Conservation (phyloP, 106 monocot species). For the Hemerocallis citrina region DNA sequence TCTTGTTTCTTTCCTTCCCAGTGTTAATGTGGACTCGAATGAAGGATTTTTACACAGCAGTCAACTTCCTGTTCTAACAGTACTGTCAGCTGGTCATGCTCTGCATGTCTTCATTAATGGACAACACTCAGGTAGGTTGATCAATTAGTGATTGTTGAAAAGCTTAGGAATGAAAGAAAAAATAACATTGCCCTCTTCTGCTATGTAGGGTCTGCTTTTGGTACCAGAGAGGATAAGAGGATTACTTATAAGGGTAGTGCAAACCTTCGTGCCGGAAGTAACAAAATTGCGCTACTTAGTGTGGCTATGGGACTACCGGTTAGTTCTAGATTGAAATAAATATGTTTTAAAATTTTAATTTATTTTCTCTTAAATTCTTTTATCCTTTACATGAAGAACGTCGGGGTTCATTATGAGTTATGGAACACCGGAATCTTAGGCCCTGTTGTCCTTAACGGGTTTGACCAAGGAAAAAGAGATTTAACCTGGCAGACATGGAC, state of each 20-base stretch:
- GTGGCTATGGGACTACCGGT: conserved; percentile 94
- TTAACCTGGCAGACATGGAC: conserved; percentile 92
- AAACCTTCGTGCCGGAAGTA: conserved; percentile 84
- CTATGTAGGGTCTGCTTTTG: conserved; percentile 78
- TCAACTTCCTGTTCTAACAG: conserved; percentile 45
- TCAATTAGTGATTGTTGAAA: neutral
- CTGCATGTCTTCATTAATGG: conserved; percentile 91
- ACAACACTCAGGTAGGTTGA: conserved; percentile 33
- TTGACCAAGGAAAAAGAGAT: conserved; percentile 81
- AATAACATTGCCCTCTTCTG: neutral
- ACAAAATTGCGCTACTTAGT: conserved; percentile 82
- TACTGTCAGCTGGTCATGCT: conserved; percentile 94
- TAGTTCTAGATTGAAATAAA: conserved; percentile 12
- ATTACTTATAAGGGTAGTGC: conserved; percentile 55
- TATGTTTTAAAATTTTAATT: neutral
- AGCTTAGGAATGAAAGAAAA: neutral
- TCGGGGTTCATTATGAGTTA: conserved; percentile 75
- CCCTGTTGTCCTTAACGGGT: conserved; percentile 71
- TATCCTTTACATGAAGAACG: conserved; percentile 49
- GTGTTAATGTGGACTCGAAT: conserved; percentile 68
- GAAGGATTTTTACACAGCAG: conserved; percentile 64
- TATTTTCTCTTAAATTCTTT: neutral
- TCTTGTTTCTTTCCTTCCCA: conserved; percentile 17
- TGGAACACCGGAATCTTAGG: conserved; percentile 92
- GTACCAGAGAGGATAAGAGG: conserved; percentile 60